Evolutionary conservation across 2,329 filamentous ascomycete species (phyloP).

Genomic region (Triangularia verruculosa): DNA sequence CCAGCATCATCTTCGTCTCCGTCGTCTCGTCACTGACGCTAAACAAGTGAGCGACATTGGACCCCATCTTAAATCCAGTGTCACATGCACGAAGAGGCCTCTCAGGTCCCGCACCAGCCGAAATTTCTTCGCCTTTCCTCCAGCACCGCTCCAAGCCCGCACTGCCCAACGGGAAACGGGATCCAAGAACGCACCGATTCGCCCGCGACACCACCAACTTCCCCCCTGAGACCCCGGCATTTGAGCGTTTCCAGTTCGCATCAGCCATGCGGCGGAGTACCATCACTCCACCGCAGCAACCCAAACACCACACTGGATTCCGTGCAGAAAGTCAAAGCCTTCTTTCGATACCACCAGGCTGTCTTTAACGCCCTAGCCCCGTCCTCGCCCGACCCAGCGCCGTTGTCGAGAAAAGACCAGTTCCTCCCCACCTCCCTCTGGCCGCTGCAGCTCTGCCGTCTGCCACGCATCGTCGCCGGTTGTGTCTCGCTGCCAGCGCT

Average conservation of each 20-base stretch:
- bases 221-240: constrained; percentile 8
- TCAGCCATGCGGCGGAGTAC: constrained; percentile 54
- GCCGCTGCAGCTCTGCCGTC: constrained; percentile 46
- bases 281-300: constrained; percentile 51
- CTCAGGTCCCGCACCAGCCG: constrained; percentile 12
- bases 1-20: too few species aligned
- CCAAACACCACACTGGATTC: constrained; percentile 53
- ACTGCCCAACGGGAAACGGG: constrained; percentile 7
- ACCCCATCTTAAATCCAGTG: constrained; percentile 3
- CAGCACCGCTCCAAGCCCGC: not conserved
- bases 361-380: constrained; percentile 23
- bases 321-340: constrained; percentile 40
- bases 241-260: constrained; percentile 13
- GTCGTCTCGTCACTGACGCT: not conserved
- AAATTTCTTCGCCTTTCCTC: constrained; percentile 8
- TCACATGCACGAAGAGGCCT: constrained; percentile 12
- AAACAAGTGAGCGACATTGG: not conserved
- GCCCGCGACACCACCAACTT: constrained; percentile 8
- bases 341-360: constrained; percentile 35
- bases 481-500: constrained; percentile 55
- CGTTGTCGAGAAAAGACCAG: constrained; percentile 49
- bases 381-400: constrained; percentile 27
- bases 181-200: constrained; percentile 7
- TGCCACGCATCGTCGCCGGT: constrained; percentile 54
- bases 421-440: constrained; percentile 47